Evolutionary conservation across 208 protist species (phyloP).

Genomic region (Trypanosomatidae sp.): DNA sequence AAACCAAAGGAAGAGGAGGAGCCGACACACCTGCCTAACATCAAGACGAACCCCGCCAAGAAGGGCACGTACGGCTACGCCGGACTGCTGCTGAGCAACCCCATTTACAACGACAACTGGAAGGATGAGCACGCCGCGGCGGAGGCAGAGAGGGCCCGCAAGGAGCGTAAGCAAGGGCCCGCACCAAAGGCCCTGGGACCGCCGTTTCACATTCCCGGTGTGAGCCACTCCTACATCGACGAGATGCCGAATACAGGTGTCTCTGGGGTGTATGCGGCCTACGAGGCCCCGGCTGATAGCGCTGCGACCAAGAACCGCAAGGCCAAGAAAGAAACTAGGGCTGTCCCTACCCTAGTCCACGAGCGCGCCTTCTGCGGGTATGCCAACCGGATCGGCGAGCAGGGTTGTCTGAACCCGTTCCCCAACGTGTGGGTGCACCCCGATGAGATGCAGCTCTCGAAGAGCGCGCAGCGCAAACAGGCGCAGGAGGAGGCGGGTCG

Average conservation of each 20-base stretch:
- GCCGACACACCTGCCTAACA: conserved; percentile 61
- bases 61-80: conserved; percentile 86
- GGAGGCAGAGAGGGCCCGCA: conserved; percentile 11
- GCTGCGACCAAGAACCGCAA: conserved; percentile 33
- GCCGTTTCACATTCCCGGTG: conserved; percentile 50
- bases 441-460: conserved; percentile 28
- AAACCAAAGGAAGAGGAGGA: conserved; percentile 6
- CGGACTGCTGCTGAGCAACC: conserved; percentile 60
- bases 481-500: conserved; percentile 24
- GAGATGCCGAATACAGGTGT: conserved; percentile 74
- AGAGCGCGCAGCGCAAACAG: conserved; percentile 28
- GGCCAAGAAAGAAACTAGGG: conserved; percentile 26
- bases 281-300: conserved; percentile 23
- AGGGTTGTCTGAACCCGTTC: conserved; percentile 69
- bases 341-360: conserved; percentile 13
- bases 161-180: conserved; percentile 19
- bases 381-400: conserved; percentile 32
- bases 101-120: conserved; percentile 75
- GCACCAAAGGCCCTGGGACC: conserved; percentile 25
- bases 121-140: conserved; percentile 29
- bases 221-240: conserved; percentile 69
- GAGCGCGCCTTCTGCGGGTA: conserved; percentile 51
- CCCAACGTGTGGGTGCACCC: conserved; percentile 76
- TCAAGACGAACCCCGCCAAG: conserved; percentile 75
- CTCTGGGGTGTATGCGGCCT: conserved; percentile 62